Percentiles rank a stretch among this genome's conserved stretches.
Evolutionary conservation across 2,329 filamentous ascomycete species (phyloP).

Genomic region (Fusarium tricinctum): DNA sequence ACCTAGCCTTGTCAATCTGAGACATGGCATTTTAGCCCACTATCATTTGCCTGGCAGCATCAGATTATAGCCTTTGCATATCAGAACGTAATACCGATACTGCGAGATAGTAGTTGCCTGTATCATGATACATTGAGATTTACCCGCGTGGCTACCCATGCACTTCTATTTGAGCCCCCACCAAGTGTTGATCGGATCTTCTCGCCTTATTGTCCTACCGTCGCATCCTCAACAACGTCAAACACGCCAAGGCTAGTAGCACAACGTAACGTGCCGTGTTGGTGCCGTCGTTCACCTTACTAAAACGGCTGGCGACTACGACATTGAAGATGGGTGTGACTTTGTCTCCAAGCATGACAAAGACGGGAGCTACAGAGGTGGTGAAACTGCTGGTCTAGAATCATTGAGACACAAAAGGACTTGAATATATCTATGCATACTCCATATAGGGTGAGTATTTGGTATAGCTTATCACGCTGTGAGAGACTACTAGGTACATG

Average conservation of each 20-base stretch:
- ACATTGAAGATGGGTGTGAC: slow-evolving; percentile 13
- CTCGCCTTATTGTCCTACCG: slow-evolving; percentile 5
- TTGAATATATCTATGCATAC: slow-evolving; percentile 10
- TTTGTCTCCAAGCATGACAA: slow-evolving; percentile 16
- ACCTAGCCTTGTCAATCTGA: not conserved
- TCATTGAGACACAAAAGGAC: slow-evolving; percentile 8
- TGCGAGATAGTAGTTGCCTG: slow-evolving; percentile 9
- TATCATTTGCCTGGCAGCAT: not conserved
- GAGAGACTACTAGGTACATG: slow-evolving; percentile 1
- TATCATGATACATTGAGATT: slow-evolving; percentile 2
- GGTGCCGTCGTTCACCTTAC: slow-evolving; percentile 6
- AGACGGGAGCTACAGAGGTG: slow-evolving; percentile 20
- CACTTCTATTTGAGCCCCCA: slow-evolving; percentile 22
- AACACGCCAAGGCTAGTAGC: slow-evolving; percentile 35
- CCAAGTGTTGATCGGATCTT: slow-evolving; percentile 7
- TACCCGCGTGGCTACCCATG: not conserved
- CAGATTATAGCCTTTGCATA: not conserved
- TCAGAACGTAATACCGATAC: slow-evolving; percentile 1
- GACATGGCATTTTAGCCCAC: not conserved
- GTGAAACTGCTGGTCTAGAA: slow-evolving; percentile 37
- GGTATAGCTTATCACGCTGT: not conserved
- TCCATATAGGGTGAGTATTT: not conserved
- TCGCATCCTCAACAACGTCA: slow-evolving; percentile 39
- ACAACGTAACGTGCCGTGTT: slow-evolving; percentile 19
- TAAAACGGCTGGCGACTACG: slow-evolving; percentile 4